Evolutionary conservation across 1,284 basidiomycete genomes (phyloP).

Genomic region (Psilocybe mexicana): DNA sequence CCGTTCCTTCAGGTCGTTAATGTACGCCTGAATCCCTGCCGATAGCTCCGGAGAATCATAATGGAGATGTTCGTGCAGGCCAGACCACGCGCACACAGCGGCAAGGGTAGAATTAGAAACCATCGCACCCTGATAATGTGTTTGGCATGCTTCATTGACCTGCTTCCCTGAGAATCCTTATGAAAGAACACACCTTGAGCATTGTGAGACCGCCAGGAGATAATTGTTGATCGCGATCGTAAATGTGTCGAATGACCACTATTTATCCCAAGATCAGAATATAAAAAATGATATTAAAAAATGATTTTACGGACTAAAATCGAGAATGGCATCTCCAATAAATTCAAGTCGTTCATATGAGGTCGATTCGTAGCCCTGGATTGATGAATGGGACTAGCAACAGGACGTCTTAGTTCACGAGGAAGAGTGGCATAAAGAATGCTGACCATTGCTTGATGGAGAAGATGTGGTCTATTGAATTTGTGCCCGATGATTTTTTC

Average conservation of each 20-base stretch:
- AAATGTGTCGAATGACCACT: slow-evolving; percentile 79
- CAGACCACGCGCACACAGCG: slow-evolving; percentile 68
- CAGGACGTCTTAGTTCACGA: slow-evolving; percentile 4
- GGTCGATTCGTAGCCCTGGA: slow-evolving; percentile 51
- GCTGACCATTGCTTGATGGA: slow-evolving; percentile 72
- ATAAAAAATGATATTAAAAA: not conserved
- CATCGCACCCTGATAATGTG: slow-evolving; percentile 64
- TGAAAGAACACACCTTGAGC: slow-evolving; percentile 56
- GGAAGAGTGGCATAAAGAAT: not conserved
- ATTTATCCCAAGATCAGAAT: slow-evolving; percentile 3
- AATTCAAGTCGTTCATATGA: slow-evolving; percentile 79
- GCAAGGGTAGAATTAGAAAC: slow-evolving; percentile 76
- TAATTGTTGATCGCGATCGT: slow-evolving; percentile 57
- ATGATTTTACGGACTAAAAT: slow-evolving; percentile 59
- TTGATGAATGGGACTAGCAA: slow-evolving; percentile 63
- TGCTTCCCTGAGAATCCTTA: not conserved
- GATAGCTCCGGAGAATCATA: slow-evolving; percentile 55
- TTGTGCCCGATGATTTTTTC: slow-evolving; percentile 63
- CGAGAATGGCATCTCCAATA: slow-evolving; percentile 79
- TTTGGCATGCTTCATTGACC: slow-evolving; percentile 16
- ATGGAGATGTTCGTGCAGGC: slow-evolving; percentile 61
- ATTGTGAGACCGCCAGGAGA: slow-evolving; percentile 73
- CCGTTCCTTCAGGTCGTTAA: slow-evolving; percentile 45
- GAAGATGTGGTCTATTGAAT: slow-evolving; percentile 59
- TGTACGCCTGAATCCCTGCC: slow-evolving; percentile 54